Conservation (phyloP, 1,139 yeast genomes). For the Arxiozyma bovina region DNA sequence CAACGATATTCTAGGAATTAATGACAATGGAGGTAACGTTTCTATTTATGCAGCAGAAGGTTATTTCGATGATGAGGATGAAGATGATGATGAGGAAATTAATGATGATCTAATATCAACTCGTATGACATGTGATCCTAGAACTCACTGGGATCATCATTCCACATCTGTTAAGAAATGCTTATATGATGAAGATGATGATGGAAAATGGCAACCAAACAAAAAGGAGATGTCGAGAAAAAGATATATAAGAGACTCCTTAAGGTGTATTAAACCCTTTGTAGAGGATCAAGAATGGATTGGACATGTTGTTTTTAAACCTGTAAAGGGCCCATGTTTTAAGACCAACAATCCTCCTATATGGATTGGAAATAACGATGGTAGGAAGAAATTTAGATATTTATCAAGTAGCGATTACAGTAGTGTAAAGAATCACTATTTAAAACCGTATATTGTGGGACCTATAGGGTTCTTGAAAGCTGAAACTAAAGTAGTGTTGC, state of each 20-base stretch:
- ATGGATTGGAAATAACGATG: background rate
- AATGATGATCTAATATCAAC: background rate
- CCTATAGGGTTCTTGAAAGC: slow-evolving; percentile 21
- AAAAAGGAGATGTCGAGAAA: slow-evolving; percentile 36
- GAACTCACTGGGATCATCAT: too few species aligned
- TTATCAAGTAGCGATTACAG: slow-evolving; percentile 16
- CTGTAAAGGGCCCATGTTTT: slow-evolving; percentile 31
- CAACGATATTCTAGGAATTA: slow-evolving; percentile 3
- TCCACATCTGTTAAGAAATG: slow-evolving; percentile 17
- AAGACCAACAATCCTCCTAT: slow-evolving; percentile 26
- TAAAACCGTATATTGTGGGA: slow-evolving; percentile 25
- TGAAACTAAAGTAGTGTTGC: slow-evolving; percentile 3
- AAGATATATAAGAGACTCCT: slow-evolving; percentile 43
- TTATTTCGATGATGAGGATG: slow-evolving; percentile 13
- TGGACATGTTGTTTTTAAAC: slow-evolving; percentile 41
- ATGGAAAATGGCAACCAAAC: slow-evolving; percentile 43
- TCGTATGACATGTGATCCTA: slow-evolving; percentile 3
- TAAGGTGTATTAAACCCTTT: slow-evolving; percentile 50
- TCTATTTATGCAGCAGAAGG: slow-evolving; percentile 23
- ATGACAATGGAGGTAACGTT: slow-evolving; percentile 3
- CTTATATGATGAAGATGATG: slow-evolving; percentile 6
- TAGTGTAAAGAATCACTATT: slow-evolving; percentile 16
- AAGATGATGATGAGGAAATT: slow-evolving; percentile 8
- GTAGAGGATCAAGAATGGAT: slow-evolving; percentile 49
- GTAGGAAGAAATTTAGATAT: slow-evolving; percentile 18